phyloP scores from a whole-genome alignment of 1,284 basidiomycete genomes.

The Coniferiporia weirii region DNA sequence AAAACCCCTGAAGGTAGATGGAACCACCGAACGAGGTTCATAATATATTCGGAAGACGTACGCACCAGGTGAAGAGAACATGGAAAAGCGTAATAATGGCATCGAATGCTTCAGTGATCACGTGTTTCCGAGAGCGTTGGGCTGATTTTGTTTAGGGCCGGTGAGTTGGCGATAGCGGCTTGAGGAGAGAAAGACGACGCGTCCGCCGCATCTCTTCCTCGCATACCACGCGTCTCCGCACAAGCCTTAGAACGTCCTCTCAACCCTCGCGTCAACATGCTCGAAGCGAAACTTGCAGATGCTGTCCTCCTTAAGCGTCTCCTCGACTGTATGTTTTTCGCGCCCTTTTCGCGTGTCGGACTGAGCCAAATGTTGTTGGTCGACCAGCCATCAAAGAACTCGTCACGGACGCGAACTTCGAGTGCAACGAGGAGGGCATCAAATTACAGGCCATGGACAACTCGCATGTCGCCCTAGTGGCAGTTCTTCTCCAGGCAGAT shows the following conservation, averaged over 20 bases:
- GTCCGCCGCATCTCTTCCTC: no score
- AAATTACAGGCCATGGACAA: conserved; percentile 99
- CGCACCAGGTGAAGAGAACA: no score
- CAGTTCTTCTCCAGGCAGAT: conserved; percentile 69
- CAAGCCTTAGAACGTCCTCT: no score
- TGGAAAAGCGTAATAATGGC: no score
- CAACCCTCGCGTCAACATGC: conserved; percentile 43
- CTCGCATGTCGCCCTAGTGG: conserved; percentile 96
- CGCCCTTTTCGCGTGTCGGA: not conserved
- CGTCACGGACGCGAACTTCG: conserved; percentile 97
- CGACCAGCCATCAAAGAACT: conserved; percentile 90
- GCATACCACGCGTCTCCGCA: no score
- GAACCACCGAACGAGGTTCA: conserved; percentile 98
- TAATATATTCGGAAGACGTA: conserved; percentile 94
- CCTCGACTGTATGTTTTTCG: conserved; percentile 66
- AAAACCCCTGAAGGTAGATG: conserved; percentile 98
- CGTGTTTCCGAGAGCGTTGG: no score
- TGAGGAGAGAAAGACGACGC: no score
- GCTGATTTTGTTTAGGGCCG: no score
- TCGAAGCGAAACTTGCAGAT: conserved; percentile 85
- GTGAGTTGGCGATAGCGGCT: no score
- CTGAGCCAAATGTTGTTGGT: not conserved
- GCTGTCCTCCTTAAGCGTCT: conserved; percentile 83
- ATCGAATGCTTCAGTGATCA: no score
- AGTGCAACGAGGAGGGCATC: conserved; percentile 96